Base-by-base conservation (phyloP, 1,284 basidiomycete species). In the Singerocomus inundabilis region DNA sequence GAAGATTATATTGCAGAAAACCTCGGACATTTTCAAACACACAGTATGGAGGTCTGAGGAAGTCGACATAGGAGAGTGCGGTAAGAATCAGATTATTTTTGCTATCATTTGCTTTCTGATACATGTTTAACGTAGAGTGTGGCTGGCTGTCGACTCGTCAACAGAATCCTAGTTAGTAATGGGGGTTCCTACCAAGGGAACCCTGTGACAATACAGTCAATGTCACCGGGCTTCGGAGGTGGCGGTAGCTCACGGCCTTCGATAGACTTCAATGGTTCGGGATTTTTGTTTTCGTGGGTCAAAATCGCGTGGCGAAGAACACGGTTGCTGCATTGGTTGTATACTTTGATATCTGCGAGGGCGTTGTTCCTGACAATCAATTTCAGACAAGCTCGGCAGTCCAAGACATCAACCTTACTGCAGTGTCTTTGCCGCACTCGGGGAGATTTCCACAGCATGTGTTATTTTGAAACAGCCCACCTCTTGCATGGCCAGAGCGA, bases 21-120 rank as follows among this genome's bases (percentile, higher is more conserved):
- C 87, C 88, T 1, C 78, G 72, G 11, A 90, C 87, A 57, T 90
- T 90, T 63, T 90, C 87, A 39, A 89, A 79, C 54, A 83, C 75
- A 52, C 78, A 80, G 48, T 78, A 80, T n/a, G 71, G 69, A 0
- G 88, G 86, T 29, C 68, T 65, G 25, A 83, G 68, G 43, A 77
- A 75, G 53, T 90, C 85, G 1, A 90, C 72, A 61, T 73, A 85
- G 1, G 86, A 84, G 5, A 88, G 67, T 0, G 81, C 70, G 2
- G 74, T 81, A 11, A 84, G 66, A 34, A 84, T 76, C 1, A 84
- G 60, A 54, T 77, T 80, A 51, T 75, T 81, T 59, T 82, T 80
- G 15, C 57, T 59, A 55, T 85, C 82, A 42, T 76, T 71, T 3
- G 75, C 76, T 45, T 67, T 74, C 42, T 74, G 75, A 57, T 66